Base-by-base conservation (phyloP, 495 filamentous ascomycete species). In the Aspergillus incahuasiensis region DNA sequence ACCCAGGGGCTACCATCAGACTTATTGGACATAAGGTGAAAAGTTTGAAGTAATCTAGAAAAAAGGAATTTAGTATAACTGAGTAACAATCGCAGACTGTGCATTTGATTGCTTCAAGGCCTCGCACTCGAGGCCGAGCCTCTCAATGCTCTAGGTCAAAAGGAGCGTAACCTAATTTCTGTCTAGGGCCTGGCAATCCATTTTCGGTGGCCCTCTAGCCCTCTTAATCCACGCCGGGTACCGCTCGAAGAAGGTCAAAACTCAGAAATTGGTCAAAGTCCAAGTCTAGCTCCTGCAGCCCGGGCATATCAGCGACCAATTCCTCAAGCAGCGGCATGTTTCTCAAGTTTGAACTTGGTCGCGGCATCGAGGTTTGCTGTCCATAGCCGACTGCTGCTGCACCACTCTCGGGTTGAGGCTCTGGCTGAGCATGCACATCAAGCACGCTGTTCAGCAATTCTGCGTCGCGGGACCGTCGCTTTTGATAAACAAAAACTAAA, bases 221-320 rank as follows among this genome's bases (percentile, higher is more conserved):
- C 8, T 8, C 25, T 28, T 8, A 28, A 28, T 28, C 25, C 3
- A 8, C 25, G 8, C 25, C 25, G 25, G 8, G 3, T 8, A 28
- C 8, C 25, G 32, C 2, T 11, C 32, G 32, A 35, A 35, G 9
- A 5, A 15, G 6, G 13, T 35, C 9, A 15, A 35, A 15, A 15
- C 32, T 35, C 9, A 35, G 13, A 11, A 35, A 35, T 11, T 35
- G 32, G 32, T 35, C 9, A 35, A 35, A 35, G 32, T 68, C 65
- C 16, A 75, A 12, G 9, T 68, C 65, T 15, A 75, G 41, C 8
- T 65, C 61, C 44, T 69, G 68, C 35, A 75, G 50, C 9, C 62
- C 67, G 22, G 72, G 69, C 28, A 75, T 55, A 52, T 74, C 71
- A n/a, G 71, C 63, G n/a, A 74, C 66, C 32, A 73, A 50, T 3